A percentile compares a stretch with the other conserved stretches of the same genome.
These are phyloP conservation scores for Boletus rubroflammeus DNA, from an alignment of 768 basidiomycete species.

Conservation along the genomic window DNA sequence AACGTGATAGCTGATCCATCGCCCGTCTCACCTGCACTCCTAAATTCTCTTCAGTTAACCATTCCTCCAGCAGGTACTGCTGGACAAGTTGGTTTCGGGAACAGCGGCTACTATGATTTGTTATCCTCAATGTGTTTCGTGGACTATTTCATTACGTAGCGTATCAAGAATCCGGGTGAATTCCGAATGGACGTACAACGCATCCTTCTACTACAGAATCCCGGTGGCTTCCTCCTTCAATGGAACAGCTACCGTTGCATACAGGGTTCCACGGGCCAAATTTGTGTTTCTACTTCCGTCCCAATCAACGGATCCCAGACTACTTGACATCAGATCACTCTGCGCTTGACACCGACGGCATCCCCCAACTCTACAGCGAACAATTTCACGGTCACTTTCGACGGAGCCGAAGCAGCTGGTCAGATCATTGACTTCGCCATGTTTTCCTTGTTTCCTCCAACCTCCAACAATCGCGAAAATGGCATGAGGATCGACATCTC, in stretches of 20 bases:
- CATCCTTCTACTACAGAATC: constrained; percentile 58
- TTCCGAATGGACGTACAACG: constrained; percentile 49
- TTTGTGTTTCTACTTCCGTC: constrained; percentile 39
- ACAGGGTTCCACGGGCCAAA: constrained; percentile 38
- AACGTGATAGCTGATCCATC: constrained; percentile 46
- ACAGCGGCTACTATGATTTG: constrained; percentile 53
- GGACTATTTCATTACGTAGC: too few species aligned
- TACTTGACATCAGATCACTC: constrained; percentile 44
- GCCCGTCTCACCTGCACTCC: constrained; percentile 54
- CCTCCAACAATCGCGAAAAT: constrained; percentile 55
- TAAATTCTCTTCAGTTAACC: constrained; percentile 53
- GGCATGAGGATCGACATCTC: constrained; percentile 62
- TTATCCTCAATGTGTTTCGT: not conserved
- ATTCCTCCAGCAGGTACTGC: constrained; percentile 42
- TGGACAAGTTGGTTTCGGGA: constrained; percentile 49
- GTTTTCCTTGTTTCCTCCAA: constrained; percentile 64
- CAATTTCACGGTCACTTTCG: constrained; percentile 48
- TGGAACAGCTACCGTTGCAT: constrained; percentile 42
- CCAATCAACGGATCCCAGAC: constrained; percentile 41
- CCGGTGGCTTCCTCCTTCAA: constrained; percentile 33
- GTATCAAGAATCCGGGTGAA: constrained; percentile 51
- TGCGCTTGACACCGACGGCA: constrained; percentile 39
- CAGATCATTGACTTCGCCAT: constrained; percentile 52
- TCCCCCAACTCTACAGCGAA: constrained; percentile 43
- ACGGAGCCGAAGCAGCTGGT: constrained; percentile 38